Evolutionary conservation across 1,284 basidiomycete genomes (phyloP), one percentile per base, ranked within the genome.

Genomic region (Sanghuangporus weigelae): DNA sequence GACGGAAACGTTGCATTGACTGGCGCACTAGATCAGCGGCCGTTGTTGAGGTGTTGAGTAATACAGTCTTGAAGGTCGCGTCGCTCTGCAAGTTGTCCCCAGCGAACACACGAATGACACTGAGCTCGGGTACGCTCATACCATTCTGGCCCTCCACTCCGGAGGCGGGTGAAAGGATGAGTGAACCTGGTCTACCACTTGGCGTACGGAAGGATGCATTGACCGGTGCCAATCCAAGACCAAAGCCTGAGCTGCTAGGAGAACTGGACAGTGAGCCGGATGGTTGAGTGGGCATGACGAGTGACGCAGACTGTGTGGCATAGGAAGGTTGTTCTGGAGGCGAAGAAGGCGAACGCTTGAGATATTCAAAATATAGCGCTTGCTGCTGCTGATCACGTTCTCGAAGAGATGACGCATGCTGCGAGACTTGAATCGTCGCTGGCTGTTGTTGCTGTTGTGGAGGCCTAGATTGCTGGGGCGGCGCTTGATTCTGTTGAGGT

Each of bases 21-120:
- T 99, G 96, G 56, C 85, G 83, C 55, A 98, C 84, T 31, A 99
- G 85, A 63, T 98, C 96, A 0, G 81, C 76, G 0, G 93, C 85
- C 0, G 89, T 90, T 0, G 95, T 98, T 4, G 86, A 87, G 7
- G 90, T 80, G 71, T 96, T 98, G 66, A 98, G 84, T 21, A 98
- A 77, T 0, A 97, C 96, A 1, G 96, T 98, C 79, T 98, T 98
- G 83, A 98, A 99, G 0, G 95, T 97, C 2, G 95, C 93, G 68
- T 98, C 95, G 1, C 93, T 93, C 71, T 95, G 87, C 61, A 95
- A 72, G 67, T 89, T 81, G 66, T 91, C 87, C 8, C 96, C 96
- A 0, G 95, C 95, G 73, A 99, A 98, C 51, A 99, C 87, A 19
- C 96, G 90, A 59, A 98, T 87, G 64, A 99, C 96, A 70, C 91